A percentile compares a stretch with the other conserved stretches of the same genome.
These are phyloP conservation scores for Malus orientalis DNA, from an alignment of 306 rosid species.

Conservation along the genomic window DNA sequence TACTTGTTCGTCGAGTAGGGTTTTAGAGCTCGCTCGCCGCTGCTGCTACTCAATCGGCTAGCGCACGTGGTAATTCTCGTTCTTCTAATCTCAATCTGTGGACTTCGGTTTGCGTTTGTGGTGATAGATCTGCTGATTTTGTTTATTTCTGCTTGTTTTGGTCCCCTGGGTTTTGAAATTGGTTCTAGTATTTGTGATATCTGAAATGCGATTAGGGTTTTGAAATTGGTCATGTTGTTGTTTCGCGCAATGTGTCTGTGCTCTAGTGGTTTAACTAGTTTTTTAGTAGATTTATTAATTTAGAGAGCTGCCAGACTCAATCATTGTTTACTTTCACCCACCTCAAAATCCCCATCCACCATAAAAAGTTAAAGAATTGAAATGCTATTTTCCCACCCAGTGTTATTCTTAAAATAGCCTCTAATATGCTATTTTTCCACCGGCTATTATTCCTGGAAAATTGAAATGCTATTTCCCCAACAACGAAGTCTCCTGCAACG, in stretches of 20 bases:
- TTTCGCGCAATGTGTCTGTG: not conserved
- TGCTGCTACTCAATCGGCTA: not conserved
- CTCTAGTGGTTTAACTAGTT: not conserved
- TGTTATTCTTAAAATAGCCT: too few relatives aligned
- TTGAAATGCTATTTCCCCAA: too few relatives aligned
- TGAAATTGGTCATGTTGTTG: too few relatives aligned
- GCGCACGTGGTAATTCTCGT: conserved; percentile 6
- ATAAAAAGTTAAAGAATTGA: too few relatives aligned
- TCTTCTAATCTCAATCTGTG: not conserved
- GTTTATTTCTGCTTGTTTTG: not conserved
- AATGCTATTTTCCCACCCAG: too few relatives aligned
- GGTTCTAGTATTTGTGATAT: not conserved
- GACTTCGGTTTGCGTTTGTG: not conserved
- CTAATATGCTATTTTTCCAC: too few relatives aligned
- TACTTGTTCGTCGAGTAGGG: conserved; percentile 2
- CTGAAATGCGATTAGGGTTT: conserved; percentile 1
- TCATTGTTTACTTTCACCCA: too few relatives aligned
- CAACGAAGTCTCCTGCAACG: too few relatives aligned
- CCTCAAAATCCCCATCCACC: too few relatives aligned
- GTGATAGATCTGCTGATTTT: conserved; percentile 2
- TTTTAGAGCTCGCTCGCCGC: not conserved
- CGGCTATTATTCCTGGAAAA: too few relatives aligned
- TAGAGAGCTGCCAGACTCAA: too few relatives aligned
- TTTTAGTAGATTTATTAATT: not conserved
- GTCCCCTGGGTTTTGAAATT: not conserved